phyloP scores from a whole-genome alignment of 371 early-diverging fungal species.

The Rhizomucor pusillus region DNA sequence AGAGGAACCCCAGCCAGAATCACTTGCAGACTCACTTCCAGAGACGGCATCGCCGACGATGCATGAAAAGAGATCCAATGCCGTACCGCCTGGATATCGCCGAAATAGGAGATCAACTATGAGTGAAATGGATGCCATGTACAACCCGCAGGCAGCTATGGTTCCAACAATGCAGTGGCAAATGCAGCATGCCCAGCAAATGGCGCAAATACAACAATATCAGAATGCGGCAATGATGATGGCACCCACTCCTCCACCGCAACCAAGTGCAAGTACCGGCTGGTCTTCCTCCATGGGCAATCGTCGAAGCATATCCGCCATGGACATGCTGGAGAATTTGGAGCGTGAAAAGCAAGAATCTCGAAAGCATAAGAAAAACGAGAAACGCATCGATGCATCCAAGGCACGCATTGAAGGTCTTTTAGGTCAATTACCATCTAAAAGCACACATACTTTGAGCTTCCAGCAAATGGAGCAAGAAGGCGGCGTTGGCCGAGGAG shows the following conservation, averaged over 20 bases:
- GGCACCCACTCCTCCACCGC: slow-evolving; percentile 3
- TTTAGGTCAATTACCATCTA: slow-evolving; percentile 27
- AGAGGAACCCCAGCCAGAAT: background rate
- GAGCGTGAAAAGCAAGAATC: slow-evolving; percentile 41
- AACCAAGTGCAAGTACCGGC: background rate
- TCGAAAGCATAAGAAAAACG: slow-evolving; percentile 19
- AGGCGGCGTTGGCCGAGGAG: slow-evolving; percentile 1
- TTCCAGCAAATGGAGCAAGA: slow-evolving; percentile 34
- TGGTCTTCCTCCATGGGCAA: slow-evolving; percentile 15
- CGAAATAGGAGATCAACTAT: slow-evolving; percentile 11
- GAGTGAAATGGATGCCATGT: slow-evolving; percentile 35
- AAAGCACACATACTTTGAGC: slow-evolving; percentile 31
- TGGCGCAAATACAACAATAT: slow-evolving; percentile 30
- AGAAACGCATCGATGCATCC: slow-evolving; percentile 30
- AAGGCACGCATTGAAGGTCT: slow-evolving; percentile 36
- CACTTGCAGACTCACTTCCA: background rate
- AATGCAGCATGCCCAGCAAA: slow-evolving; percentile 29
- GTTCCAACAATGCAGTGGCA: slow-evolving; percentile 25
- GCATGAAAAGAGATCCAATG: background rate
- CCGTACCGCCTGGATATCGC: slow-evolving; percentile 1
- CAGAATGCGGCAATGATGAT: slow-evolving; percentile 15
- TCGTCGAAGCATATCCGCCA: slow-evolving; percentile 42
- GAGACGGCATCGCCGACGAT: background rate
- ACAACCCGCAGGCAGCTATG: slow-evolving; percentile 22
- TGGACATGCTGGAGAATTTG: slow-evolving; percentile 43